Percentiles rank a stretch among this genome's conserved stretches.
phyloP scores from a whole-genome alignment of 1,284 basidiomycete genomes.

The Leccinum solheimii region DNA sequence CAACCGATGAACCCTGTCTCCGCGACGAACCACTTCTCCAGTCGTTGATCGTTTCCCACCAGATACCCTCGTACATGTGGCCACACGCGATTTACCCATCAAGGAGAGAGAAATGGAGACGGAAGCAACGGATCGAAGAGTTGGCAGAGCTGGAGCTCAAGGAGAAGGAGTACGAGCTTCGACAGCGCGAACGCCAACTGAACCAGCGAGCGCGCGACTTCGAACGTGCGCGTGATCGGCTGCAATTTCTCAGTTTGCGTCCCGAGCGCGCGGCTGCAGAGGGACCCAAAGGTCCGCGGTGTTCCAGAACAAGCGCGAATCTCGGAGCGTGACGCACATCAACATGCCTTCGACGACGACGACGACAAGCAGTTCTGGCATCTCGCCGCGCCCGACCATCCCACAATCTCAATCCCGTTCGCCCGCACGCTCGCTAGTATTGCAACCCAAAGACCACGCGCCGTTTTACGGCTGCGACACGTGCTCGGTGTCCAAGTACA shows the following conservation, averaged over 20 bases:
- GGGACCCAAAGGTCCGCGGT: constrained; percentile 29
- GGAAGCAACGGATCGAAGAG: constrained; percentile 28
- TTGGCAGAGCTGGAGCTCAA: constrained; percentile 50
- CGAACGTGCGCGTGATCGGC: constrained; percentile 38
- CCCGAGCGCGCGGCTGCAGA: constrained; percentile 23
- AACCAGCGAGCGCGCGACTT: constrained; percentile 40
- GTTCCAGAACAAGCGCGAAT: constrained; percentile 36
- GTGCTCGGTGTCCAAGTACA: constrained; percentile 58
- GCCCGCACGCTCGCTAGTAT: constrained; percentile 23
- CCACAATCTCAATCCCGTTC: constrained; percentile 19
- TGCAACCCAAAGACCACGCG: constrained; percentile 45
- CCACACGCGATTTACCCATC: constrained; percentile 13
- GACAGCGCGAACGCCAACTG: constrained; percentile 60
- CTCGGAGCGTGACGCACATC: constrained; percentile 49
- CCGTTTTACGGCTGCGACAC: constrained; percentile 61
- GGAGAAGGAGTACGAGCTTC: constrained; percentile 55
- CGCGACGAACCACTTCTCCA: constrained; percentile 14
- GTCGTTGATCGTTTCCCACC: constrained; percentile 26
- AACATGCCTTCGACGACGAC: constrained; percentile 36
- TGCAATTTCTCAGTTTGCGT: constrained; percentile 39
- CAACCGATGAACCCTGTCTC: constrained; percentile 40
- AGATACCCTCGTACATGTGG: constrained; percentile 17
- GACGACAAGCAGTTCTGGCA: constrained; percentile 22
- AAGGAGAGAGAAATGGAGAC: constrained; percentile 36
- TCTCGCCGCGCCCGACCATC: constrained; percentile 21